phyloP scores from a whole-genome alignment of 148 eudicot species.

The Rhododendron henanense region DNA sequence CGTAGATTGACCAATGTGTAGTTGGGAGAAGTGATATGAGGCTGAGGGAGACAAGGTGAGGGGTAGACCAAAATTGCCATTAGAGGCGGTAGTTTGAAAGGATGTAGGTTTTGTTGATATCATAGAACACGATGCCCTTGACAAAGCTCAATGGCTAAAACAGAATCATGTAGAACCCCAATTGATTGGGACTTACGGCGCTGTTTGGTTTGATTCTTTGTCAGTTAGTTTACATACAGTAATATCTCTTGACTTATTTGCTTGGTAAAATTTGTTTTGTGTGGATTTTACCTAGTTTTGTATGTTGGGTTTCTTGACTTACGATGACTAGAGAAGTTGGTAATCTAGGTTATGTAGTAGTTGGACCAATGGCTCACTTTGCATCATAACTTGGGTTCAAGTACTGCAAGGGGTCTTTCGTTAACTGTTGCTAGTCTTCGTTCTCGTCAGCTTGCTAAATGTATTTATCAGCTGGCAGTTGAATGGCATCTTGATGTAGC shows the following conservation, averaged over 20 bases:
- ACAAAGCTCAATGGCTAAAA: neutral
- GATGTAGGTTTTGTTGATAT: neutral
- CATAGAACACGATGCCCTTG: neutral
- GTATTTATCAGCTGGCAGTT: neutral
- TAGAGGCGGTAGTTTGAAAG: neutral
- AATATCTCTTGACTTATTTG: neutral
- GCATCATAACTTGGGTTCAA: neutral
- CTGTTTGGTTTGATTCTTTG: neutral
- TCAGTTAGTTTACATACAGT: neutral
- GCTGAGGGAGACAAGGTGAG: neutral
- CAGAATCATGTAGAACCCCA: neutral
- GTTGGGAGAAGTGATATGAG: neutral
- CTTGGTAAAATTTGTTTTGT: neutral
- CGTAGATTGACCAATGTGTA: neutral
- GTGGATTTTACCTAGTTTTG: constrained; percentile 4
- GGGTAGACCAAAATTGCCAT: neutral
- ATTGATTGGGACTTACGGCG: neutral
- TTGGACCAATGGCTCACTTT: constrained; percentile 6
- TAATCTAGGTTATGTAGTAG: neutral
- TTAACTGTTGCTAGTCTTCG: neutral
- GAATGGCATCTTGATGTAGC: neutral
- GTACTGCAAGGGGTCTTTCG: neutral
- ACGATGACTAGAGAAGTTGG: neutral
- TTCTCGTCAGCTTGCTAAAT: neutral
- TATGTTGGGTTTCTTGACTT: constrained; percentile 1